Evolutionary conservation across 2,329 filamentous ascomycete species (phyloP), one percentile per base, ranked within the genome.

Genomic region (Arthrobotrys sinensis): DNA sequence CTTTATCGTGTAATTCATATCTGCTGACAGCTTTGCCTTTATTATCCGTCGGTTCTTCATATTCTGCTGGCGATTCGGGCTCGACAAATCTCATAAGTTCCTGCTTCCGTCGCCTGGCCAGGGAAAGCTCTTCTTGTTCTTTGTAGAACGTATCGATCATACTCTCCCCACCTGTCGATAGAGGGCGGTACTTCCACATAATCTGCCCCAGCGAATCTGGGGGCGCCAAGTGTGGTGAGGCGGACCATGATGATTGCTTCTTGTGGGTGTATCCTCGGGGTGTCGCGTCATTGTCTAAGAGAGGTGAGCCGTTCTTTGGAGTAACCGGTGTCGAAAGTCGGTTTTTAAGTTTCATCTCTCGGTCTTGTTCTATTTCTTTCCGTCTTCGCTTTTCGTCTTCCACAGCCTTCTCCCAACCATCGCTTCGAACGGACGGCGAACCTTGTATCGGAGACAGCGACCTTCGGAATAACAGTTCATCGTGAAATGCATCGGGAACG

Each of bases 1-100:
- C 75, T 24, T 78, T 78, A 43, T 78, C 75, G 11, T 78, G 75
- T 21, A 78, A 57, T 55, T 78, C 66, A 40, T 78, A 78, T 64
- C 66, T 46, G 6, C 50, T 50, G 11, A 60, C 57, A 1, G 12
- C 3, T 36, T 76, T 76, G 45, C 72, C 72, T 60, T 76, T 76
- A 19, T 34, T 55, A 40, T 69, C 72, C 40, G 21, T 34, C 14
- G 55, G 21, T 28, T 76, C 71, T 8, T 63, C 48, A 19, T 63
- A 53, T n/a, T 76, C 72, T 14, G 63, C 63, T 34, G 75, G 75
- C 24, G 66, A 71, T 45, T 78, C 67, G 16, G 60, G 66, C 21
- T 78, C 75, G 7, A 78, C 68, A 52, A 76, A 76, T 76, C 72
- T 66, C 72, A 76, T 76, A 19, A 71, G 62, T 16, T 78, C 75